Conservation (phyloP, 345 rosid genomes). For the Garcia nutans region DNA sequence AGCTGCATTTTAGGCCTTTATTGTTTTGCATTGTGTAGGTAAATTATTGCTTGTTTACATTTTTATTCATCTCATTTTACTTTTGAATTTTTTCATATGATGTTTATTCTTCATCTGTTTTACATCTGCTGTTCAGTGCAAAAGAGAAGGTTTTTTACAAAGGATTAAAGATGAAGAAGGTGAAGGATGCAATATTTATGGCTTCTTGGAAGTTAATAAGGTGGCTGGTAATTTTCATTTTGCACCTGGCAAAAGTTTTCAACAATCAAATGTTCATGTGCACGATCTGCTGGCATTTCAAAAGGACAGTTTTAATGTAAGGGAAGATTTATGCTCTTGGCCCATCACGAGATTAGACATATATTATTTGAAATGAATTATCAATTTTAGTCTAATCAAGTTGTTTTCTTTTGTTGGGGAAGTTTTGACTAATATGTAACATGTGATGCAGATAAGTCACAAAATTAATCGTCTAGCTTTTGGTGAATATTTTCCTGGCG, state of each 20-base stretch:
- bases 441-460: slow-evolving; percentile 72
- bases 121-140: slow-evolving; percentile 54
- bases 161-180: slow-evolving; percentile 93
- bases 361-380: not conserved
- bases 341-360: not conserved
- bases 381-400: not conserved
- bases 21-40: no score
- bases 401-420: not conserved
- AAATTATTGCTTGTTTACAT: no score
- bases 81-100: no score
- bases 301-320: slow-evolving; percentile 83
- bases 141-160: slow-evolving; percentile 88
- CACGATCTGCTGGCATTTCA: slow-evolving; percentile 87
- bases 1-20: no score
- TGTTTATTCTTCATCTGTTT: slow-evolving; percentile 9
- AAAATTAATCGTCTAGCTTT: slow-evolving; percentile 73
- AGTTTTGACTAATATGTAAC: slow-evolving; percentile 12
- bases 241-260: slow-evolving; percentile 99
- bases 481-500: slow-evolving; percentile 90
- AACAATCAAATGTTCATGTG: slow-evolving; percentile 77
- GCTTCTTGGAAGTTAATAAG: slow-evolving; percentile 88
- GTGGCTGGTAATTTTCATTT: slow-evolving; percentile 97
- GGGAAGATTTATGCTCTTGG: slow-evolving; percentile 13
- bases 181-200: slow-evolving; percentile 91
- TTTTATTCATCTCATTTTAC: no score